phyloP scores from a whole-genome alignment of 2,329 filamentous ascomycete genomes.

The Pestalotiopsis sp. region DNA sequence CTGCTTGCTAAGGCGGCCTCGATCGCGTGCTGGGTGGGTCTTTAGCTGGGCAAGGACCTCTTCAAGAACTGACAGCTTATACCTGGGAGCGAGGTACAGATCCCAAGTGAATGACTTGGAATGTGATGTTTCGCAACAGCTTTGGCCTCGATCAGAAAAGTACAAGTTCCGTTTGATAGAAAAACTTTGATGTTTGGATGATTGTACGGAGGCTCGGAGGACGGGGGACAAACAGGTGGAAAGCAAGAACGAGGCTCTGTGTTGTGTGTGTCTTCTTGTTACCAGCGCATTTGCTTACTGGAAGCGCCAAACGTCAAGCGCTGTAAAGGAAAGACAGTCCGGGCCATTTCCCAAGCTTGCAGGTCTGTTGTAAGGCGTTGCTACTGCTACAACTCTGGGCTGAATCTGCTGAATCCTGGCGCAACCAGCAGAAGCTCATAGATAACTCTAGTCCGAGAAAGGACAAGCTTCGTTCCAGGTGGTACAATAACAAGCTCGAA shows the following conservation, averaged over 20 bases:
- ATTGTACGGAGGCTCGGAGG: not conserved
- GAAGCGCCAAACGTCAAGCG: not conserved
- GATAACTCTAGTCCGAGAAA: not conserved
- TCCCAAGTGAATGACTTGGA: not conserved
- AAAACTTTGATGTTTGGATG: not conserved
- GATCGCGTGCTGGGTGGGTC: constrained; percentile 5
- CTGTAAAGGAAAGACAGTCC: not conserved
- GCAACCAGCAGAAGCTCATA: constrained; percentile 3
- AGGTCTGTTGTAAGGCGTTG: no score
- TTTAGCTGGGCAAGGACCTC: not conserved
- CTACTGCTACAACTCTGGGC: not conserved
- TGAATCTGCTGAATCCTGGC: not conserved
- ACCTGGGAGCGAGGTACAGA: not conserved
- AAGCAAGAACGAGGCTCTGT: not conserved
- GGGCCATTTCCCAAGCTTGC: not conserved
- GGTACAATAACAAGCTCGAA: not conserved
- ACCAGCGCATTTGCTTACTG: not conserved
- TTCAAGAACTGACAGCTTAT: not conserved
- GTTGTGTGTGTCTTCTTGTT: not conserved
- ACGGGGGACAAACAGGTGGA: not conserved
- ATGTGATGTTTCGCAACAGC: not conserved
- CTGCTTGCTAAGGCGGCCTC: constrained; percentile 1
- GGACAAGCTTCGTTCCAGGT: not conserved
- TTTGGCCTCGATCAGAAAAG: not conserved
- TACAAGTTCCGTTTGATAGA: not conserved